Evolutionary conservation across 345 rosid species (phyloP), one percentile per base, ranked within the genome.

Genomic region (Eucalyptus polyanthemos): DNA sequence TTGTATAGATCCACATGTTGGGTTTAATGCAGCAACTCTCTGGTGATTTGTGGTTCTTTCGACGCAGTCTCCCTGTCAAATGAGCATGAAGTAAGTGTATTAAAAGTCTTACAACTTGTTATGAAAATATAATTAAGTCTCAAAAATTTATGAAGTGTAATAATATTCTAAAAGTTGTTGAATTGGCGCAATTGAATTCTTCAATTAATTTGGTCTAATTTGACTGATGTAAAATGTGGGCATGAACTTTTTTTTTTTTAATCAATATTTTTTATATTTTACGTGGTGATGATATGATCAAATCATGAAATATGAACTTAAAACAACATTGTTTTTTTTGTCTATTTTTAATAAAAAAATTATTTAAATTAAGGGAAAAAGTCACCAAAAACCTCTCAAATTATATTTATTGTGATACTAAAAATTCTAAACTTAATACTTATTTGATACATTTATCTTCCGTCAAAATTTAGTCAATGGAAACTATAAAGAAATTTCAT

Each of bases 371-470:
- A 56, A 56, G 29, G 29, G 6, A 1, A 10, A 24, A 56, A 25
- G 6, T 9, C 14, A 24, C 6, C 2, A 56, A 56, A 56, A 56
- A 24, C 11, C 25, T 53, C 10, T 2, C 29, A 24, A 56, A 56
- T 56, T 56, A 10, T 56, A 12, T 6, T 14, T 56, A 56, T 9
- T 24, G 6, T 56, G 62, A 56, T 3, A 24, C 1, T 4, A 56
- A 5, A 24, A 56, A 56, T 24, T 56, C 0, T 0, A 4, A 53
- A 53, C 1, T 21, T 53, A 21, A 21, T 53, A 8, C 0, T 53
- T 9, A 22, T 9, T 6, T 56, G 6, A 56, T 10, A 56, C 12
- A 11, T 5, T 56, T 24, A 22, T 56, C 29, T 25, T 24, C 13
- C 0, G 6, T 56, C 29, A 56, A 56, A 56, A 3, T 56, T 56